Evolutionary conservation across 306 rosid species (phyloP), one percentile per base, ranked within the genome.

Genomic region (Sechiopsis laciniata): DNA sequence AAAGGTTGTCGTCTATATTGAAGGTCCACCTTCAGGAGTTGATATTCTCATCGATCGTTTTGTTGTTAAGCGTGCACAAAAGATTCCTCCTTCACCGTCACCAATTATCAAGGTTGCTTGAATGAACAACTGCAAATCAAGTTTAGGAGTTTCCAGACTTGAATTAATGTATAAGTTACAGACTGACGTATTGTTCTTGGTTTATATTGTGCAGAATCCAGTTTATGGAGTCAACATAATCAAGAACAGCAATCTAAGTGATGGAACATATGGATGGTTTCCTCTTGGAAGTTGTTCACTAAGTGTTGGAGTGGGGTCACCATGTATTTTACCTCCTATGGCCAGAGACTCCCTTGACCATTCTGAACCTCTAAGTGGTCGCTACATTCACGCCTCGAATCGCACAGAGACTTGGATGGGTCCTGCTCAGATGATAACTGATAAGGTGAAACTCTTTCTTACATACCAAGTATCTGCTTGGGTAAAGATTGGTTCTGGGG

Each of bases 381-480:
- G 83, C 61, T 88, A 75, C 74, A 88, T 90, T 48, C 92, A 78
- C 40, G 94, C 85, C 69, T 85, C 94, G 7, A 90, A 90, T 8
- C 96, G 97, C 59, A 87, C 97, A 0, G 92, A 94, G 74, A 90
- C 90, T 71, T 94, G 95, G 95, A 90, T 90, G 97, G 98, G 98
- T 72, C 98, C 98, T 70, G 89, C 96, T 74, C 97, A 90, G 78
- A 83, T 86, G 79, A 87, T 94, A 62, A 87, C 95, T 17, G 92
- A 94, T 62, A 94, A 83, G 82, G 32, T 94, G 84, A 79, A 89
- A 68, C 90, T 90, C 37, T 89, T 89, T 75, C 63, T 87, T 72
- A 89, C 98, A 29, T 90, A 94, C 72, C 97, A 94, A 84, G 95
- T 94, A 19, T 87, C 96, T 82, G 92, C 95, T 77, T 94, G 98